A percentile compares a stretch with the other conserved stretches of the same genome.
phyloP scores from a whole-genome alignment of 768 basidiomycete genomes.

The Russula brevipes region DNA sequence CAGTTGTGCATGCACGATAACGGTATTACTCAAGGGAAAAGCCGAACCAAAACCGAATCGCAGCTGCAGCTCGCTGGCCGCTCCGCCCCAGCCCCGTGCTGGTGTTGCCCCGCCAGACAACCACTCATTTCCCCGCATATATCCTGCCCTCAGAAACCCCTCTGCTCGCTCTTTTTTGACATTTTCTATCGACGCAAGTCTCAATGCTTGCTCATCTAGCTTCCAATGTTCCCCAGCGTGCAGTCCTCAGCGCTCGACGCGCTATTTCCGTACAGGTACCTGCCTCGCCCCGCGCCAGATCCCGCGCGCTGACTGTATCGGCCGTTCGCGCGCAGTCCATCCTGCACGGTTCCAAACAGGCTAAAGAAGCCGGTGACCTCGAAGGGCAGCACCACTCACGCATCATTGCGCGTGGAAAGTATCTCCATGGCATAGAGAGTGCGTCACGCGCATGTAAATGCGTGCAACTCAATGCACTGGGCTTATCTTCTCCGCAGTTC shows the following conservation, averaged over 20 bases:
- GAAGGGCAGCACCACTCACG: constrained; percentile 79
- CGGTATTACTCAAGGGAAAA: constrained; percentile 1
- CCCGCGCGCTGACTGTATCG: constrained; percentile 26
- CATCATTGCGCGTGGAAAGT: constrained; percentile 89
- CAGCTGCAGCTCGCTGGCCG: not conserved
- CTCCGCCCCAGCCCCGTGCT: too few species aligned
- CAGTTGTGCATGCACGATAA: not conserved
- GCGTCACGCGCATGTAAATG: constrained; percentile 29
- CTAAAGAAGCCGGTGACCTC: constrained; percentile 74
- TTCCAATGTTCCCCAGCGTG: constrained; percentile 23
- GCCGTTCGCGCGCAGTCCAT: constrained; percentile 52
- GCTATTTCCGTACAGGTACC: constrained; percentile 35
- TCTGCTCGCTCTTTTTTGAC: not conserved
- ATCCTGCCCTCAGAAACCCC: not conserved
- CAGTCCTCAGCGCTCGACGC: constrained; percentile 23
- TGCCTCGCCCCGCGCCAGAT: constrained; percentile 20
- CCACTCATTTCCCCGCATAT: not conserved
- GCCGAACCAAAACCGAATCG: not conserved
- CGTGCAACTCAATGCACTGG: constrained; percentile 3
- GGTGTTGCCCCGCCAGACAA: not conserved
- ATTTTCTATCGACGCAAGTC: not conserved
- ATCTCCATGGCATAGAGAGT: constrained; percentile 89
- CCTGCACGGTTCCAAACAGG: constrained; percentile 90
- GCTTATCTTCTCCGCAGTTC: constrained; percentile 46
- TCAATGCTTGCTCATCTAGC: constrained; percentile 29